Evolutionary conservation across 768 basidiomycete species (phyloP).

Genomic region (Auricularia auricula-judae): DNA sequence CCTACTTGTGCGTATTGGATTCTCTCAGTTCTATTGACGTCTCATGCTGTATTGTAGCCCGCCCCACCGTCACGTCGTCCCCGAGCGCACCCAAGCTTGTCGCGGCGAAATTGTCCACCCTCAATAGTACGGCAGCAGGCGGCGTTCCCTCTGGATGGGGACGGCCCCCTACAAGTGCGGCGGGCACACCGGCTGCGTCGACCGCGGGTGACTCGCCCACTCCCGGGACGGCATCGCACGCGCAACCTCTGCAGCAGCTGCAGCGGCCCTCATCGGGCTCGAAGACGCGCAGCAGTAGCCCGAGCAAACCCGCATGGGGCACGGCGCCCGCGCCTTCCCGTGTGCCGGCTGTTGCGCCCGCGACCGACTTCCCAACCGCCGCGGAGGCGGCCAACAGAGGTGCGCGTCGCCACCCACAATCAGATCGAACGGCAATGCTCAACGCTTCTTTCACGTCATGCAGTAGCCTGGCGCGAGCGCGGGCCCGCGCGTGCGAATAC

Average conservation of each 20-base stretch:
- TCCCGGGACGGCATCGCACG: constrained; percentile 25
- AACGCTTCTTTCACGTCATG: constrained; percentile 4
- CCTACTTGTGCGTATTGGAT: constrained; percentile 12
- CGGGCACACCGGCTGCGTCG: constrained; percentile 42
- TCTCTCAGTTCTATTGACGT: constrained; percentile 11
- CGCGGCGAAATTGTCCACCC: constrained; percentile 74
- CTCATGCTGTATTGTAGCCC: constrained; percentile 30
- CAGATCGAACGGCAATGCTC: background rate
- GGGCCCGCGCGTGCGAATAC: constrained; percentile 21
- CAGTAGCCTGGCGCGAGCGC: constrained; percentile 6
- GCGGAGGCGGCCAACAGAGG: constrained; percentile 81
- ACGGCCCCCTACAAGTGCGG: constrained; percentile 61
- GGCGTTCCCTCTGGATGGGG: constrained; percentile 64
- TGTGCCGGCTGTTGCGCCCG: constrained; percentile 26
- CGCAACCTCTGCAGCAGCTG: constrained; percentile 44
- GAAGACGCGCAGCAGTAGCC: constrained; percentile 30
- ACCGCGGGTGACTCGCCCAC: constrained; percentile 26
- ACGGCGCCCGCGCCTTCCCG: constrained; percentile 24
- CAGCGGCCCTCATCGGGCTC: constrained; percentile 47
- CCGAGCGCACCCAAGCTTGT: constrained; percentile 69
- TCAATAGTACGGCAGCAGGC: constrained; percentile 39
- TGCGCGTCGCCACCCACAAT: constrained; percentile 20
- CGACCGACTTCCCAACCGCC: constrained; percentile 88
- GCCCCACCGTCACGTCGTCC: constrained; percentile 44
- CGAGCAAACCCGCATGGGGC: constrained; percentile 64